Base-by-base conservation (phyloP, 108 stramenopile genomes). In the Fistulifera pelliculosa region DNA sequence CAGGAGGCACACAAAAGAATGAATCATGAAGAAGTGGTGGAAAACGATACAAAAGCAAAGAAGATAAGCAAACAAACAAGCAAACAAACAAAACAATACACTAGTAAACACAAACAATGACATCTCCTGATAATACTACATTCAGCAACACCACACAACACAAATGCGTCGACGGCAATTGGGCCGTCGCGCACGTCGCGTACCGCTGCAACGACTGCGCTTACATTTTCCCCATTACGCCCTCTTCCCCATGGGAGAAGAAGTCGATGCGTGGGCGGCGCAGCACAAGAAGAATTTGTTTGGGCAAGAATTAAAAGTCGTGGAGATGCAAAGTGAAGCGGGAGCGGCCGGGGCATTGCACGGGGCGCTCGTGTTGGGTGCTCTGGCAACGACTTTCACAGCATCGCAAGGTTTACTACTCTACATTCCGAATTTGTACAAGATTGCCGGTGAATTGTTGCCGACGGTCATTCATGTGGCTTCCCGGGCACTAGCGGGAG, bases 211-310 rank as follows among this genome's bases (percentile, higher is more conserved):
- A 80, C 44, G 79, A 80, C 47, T 66, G 68, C 38, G 79, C 75
- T 0, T 80, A 70, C 67, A 80, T 80, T 25, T 80, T 80, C 58
- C 79, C 79, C 17, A 80, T 80, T 45, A 80, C 79, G 14, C 79
- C 79, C 12, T 54, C 59, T 0, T 56, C 52, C 64, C 79, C 19
- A 80, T 80, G 74, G 79, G 79, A 28, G 79, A 80, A 54, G 72
- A 70, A 38, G 79, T 76, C 2, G 79, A 80, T 51, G 74, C 69
- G 27, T 80, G 79, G 79, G 57, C 79, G 11, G 60, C 66, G 14
- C 57, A 68, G 14, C 41, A 64, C 23, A 76, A 35, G 55, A 71
- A 72, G 48, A 79, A 79, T 58, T 47, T 79, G 3, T 79, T 74
- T 74, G 68, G 60, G 15, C 78, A 79, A 52, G 72, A 79, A 48